Evolutionary conservation across 148 eudicot genomes (phyloP).

Genomic region (Rhododendron simsii): DNA sequence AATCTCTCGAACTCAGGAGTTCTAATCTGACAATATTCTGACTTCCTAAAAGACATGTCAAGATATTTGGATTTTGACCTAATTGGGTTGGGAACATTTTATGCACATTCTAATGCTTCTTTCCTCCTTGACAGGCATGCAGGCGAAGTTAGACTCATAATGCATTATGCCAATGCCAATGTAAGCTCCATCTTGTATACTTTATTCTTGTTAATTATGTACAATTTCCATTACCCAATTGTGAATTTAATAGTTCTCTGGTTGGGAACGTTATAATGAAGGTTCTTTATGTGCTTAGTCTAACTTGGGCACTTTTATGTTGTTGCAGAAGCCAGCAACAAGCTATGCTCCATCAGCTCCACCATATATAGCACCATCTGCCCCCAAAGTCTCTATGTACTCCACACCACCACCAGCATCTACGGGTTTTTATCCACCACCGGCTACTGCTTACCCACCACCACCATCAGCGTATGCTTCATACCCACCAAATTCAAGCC

Average conservation of each 20-base stretch:
- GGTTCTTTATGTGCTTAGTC: background rate
- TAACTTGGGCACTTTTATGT: background rate
- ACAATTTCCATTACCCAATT: background rate
- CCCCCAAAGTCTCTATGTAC: slow-evolving; percentile 45
- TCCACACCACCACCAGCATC: slow-evolving; percentile 41
- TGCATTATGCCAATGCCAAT: slow-evolving; percentile 65
- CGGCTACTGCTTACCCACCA: slow-evolving; percentile 31
- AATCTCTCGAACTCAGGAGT: background rate
- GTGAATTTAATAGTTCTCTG: background rate
- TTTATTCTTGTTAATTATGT: background rate
- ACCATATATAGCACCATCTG: slow-evolving; percentile 50
- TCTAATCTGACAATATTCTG: background rate
- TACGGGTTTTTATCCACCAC: slow-evolving; percentile 18
- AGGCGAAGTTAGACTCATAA: slow-evolving; percentile 83
- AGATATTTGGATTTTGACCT: background rate
- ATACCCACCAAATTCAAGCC: slow-evolving; percentile 35
- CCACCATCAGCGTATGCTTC: slow-evolving; percentile 26
- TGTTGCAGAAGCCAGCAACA: slow-evolving; percentile 47
- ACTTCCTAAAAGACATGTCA: background rate
- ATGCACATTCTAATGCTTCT: background rate
- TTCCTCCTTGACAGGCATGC: slow-evolving; percentile 51
- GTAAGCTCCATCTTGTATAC: slow-evolving; percentile 30
- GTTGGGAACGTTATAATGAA: background rate
- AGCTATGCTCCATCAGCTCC: slow-evolving; percentile 59
- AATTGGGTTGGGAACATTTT: background rate